Conservation (phyloP, 768 basidiomycete species). For the Auricularia sp. region DNA sequence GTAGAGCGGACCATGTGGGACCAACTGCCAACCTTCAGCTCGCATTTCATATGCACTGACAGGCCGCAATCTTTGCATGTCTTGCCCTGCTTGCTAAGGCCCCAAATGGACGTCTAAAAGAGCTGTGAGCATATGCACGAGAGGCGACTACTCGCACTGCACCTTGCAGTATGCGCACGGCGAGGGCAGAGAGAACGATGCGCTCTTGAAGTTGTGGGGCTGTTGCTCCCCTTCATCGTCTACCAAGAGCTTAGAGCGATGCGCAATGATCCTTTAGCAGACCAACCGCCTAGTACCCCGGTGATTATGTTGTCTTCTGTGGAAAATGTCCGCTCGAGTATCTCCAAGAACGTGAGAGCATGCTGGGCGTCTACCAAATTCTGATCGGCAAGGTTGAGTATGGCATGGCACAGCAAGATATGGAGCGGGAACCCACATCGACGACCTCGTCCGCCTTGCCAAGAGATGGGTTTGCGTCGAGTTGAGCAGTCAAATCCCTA, state of each 20-base stretch:
- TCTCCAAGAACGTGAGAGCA: slow-evolving; percentile 42
- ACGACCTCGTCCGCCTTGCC: slow-evolving; percentile 49
- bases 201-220: slow-evolving; percentile 75
- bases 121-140: background rate
- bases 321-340: slow-evolving; percentile 45
- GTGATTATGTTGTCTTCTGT: slow-evolving; percentile 57
- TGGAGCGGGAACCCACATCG: slow-evolving; percentile 32
- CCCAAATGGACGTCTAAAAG: slow-evolving; percentile 71
- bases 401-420: slow-evolving; percentile 1
- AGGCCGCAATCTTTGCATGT: slow-evolving; percentile 69
- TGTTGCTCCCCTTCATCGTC: slow-evolving; percentile 63
- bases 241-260: slow-evolving; percentile 19
- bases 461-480: slow-evolving; percentile 36
- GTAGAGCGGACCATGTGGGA: slow-evolving; percentile 5
- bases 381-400: slow-evolving; percentile 25
- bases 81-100: slow-evolving; percentile 77
- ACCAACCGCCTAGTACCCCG: slow-evolving; percentile 53
- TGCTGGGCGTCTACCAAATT: slow-evolving; percentile 54
- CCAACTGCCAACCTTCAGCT: slow-evolving; percentile 51
- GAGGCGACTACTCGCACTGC: slow-evolving; percentile 2
- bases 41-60: slow-evolving; percentile 77
- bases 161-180: slow-evolving; percentile 77
- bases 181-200: slow-evolving; percentile 79
- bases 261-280: background rate
- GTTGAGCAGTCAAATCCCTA: slow-evolving; percentile 34